A percentile compares a stretch with the other conserved stretches of the same genome.
Conservation (phyloP, 805 yeast genomes). For the Cyberlindnera meyerae region DNA sequence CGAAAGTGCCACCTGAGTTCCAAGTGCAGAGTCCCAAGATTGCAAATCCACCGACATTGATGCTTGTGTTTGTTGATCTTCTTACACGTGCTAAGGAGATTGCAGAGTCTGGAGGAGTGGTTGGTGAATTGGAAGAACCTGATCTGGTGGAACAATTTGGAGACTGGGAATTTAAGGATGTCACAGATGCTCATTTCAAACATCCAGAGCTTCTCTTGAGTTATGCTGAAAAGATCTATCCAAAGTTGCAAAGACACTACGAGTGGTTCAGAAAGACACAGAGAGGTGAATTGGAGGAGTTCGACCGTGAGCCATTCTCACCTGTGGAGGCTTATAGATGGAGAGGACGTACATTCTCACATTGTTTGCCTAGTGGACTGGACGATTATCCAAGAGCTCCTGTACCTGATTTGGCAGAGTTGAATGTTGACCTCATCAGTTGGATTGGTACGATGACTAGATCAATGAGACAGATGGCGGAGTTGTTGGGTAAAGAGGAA, state of each 20-base stretch:
- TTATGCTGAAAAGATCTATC: conserved; percentile 66
- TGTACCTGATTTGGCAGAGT: conserved; percentile 80
- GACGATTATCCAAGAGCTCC: conserved; percentile 92
- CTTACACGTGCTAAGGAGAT: conserved; percentile 39
- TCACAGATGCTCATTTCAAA: conserved; percentile 49
- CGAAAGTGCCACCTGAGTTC: conserved; percentile 80
- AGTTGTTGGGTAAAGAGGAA: conserved; percentile 48
- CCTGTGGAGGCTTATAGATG: conserved; percentile 74
- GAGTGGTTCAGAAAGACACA: conserved; percentile 84
- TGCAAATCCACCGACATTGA: conserved; percentile 93
- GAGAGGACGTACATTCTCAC: conserved; percentile 85
- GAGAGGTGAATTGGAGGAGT: conserved; percentile 65
- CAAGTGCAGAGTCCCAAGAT: conserved; percentile 81
- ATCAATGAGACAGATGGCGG: conserved; percentile 72
- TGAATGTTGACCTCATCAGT: conserved; percentile 81
- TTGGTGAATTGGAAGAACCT: conserved; percentile 31
- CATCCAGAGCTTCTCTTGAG: conserved; percentile 55
- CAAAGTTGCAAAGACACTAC: conserved; percentile 69
- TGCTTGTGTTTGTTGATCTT: conserved; percentile 63
- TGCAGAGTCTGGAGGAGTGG: conserved; percentile 11
- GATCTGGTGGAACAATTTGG: conserved; percentile 20
- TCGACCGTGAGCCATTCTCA: conserved; percentile 54
- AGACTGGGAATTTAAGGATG: conserved; percentile 25
- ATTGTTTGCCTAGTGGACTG: conserved; percentile 86
- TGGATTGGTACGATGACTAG: conserved; percentile 95